These are phyloP conservation scores for Amorphotheca resinae DNA, from an alignment of 495 filamentous ascomycete genomes.

Conservation along the genomic window DNA sequence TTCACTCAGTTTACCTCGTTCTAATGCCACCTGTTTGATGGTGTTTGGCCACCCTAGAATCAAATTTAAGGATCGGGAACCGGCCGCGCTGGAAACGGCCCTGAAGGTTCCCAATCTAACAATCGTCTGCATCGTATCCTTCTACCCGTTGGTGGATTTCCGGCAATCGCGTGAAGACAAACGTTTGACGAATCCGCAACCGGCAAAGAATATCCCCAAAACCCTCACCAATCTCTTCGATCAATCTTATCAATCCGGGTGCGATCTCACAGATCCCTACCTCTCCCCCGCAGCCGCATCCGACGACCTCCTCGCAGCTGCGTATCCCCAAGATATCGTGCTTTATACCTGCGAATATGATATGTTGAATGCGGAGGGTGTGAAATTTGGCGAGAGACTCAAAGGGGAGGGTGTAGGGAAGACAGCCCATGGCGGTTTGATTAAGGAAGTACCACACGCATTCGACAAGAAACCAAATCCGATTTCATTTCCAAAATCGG, in stretches of 20 bases:
- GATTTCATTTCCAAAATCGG: slow-evolving; percentile 34
- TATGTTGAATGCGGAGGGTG: slow-evolving; percentile 71
- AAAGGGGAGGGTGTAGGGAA: slow-evolving; percentile 37
- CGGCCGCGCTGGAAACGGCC: slow-evolving; percentile 25
- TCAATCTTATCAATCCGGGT: slow-evolving; percentile 54
- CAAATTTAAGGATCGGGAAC: slow-evolving; percentile 24
- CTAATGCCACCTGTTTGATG: background rate
- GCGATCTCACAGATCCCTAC: slow-evolving; percentile 39
- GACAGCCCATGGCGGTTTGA: slow-evolving; percentile 53
- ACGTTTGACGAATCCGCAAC: slow-evolving; percentile 39
- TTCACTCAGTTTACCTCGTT: background rate
- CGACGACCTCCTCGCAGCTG: slow-evolving; percentile 34
- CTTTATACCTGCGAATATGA: slow-evolving; percentile 85
- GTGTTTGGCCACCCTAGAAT: slow-evolving; percentile 1
- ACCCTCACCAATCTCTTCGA: slow-evolving; percentile 64
- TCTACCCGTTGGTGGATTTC: slow-evolving; percentile 81
- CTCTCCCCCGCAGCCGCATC: slow-evolving; percentile 51
- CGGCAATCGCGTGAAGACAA: slow-evolving; percentile 60
- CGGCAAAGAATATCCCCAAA: slow-evolving; percentile 31
- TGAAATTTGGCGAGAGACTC: slow-evolving; percentile 54
- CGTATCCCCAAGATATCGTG: slow-evolving; percentile 50
- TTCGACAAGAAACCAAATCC: slow-evolving; percentile 87
- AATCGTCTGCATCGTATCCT: slow-evolving; percentile 45
- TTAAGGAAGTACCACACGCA: slow-evolving; percentile 62
- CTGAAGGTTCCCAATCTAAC: slow-evolving; percentile 33